Conservation (phyloP, 805 yeast species). For the Teunomyces tritomae region DNA sequence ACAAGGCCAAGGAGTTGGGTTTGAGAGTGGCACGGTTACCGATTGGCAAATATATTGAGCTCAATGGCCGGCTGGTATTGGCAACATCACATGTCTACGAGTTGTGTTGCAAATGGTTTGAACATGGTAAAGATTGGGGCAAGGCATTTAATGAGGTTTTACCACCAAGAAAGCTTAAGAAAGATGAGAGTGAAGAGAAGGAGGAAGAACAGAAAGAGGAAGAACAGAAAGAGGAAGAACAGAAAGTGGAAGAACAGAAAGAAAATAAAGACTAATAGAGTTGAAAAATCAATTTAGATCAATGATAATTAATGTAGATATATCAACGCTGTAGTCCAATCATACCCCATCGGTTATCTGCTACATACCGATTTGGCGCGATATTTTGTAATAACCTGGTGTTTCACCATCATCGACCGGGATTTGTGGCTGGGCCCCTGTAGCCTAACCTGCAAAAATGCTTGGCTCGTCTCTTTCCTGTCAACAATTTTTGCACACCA, state of each 20-base stretch:
- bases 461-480: too few species aligned
- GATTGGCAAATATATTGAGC: constrained; percentile 75
- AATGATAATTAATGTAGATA: neutral
- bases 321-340: neutral
- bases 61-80: constrained; percentile 83
- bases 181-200: constrained; percentile 6
- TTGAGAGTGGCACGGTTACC: constrained; percentile 78
- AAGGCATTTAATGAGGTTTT: constrained; percentile 81
- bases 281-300: neutral
- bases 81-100: constrained; percentile 97
- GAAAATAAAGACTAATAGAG: neutral
- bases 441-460: neutral
- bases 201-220: neutral
- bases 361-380: neutral
- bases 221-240: neutral
- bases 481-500: neutral
- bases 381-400: neutral
- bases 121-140: constrained; percentile 71
- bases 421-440: neutral
- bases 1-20: constrained; percentile 75
- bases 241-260: constrained; percentile 7
- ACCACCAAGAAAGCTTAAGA: constrained; percentile 67
- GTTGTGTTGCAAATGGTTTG: constrained; percentile 76
- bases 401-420: neutral
- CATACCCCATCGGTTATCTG: neutral